Evolutionary conservation across 768 basidiomycete genomes (phyloP).

Genomic region (Lentinula raphanica): DNA sequence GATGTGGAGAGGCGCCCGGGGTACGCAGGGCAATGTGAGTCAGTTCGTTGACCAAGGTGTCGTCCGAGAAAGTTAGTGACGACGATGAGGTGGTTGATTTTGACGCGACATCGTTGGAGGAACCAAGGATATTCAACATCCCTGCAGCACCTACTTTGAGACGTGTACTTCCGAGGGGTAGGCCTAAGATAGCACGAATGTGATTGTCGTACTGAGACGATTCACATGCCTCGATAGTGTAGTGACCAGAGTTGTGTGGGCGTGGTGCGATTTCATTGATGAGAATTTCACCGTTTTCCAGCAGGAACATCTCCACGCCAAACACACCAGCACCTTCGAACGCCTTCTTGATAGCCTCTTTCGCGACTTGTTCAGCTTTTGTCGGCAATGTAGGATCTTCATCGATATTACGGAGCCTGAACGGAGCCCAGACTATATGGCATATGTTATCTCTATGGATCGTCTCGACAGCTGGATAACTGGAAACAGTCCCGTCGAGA

Average conservation of each 20-base stretch:
- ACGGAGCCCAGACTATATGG: conserved; percentile 86
- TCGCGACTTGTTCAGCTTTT: conserved; percentile 69
- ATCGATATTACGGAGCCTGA: conserved; percentile 42
- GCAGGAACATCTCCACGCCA: conserved; percentile 97
- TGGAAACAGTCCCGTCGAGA: conserved; percentile 61
- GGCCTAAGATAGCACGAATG: conserved; percentile 84
- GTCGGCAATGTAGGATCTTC: conserved; percentile 36
- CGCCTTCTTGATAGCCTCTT: conserved; percentile 62
- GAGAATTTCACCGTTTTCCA: conserved; percentile 78
- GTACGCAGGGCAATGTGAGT: conserved; percentile 47
- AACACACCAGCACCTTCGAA: conserved; percentile 90
- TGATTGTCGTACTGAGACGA: conserved; percentile 98
- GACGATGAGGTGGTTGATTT: not conserved
- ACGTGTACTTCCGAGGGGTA: conserved; percentile 84
- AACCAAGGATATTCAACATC: conserved; percentile 93
- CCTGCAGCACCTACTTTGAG: conserved; percentile 82
- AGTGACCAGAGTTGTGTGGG: conserved; percentile 98
- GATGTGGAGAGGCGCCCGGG: conserved; percentile 77
- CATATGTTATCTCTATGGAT: conserved; percentile 92
- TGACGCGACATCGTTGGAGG: not conserved
- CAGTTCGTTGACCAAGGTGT: conserved; percentile 53
- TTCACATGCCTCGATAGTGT: conserved; percentile 96
- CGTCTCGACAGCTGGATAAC: conserved; percentile 93
- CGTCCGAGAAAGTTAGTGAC: conserved; percentile 47
- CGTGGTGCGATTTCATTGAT: conserved; percentile 98